Evolutionary conservation across 345 rosid species (phyloP).

Genomic region (Salix arbutifolia): DNA sequence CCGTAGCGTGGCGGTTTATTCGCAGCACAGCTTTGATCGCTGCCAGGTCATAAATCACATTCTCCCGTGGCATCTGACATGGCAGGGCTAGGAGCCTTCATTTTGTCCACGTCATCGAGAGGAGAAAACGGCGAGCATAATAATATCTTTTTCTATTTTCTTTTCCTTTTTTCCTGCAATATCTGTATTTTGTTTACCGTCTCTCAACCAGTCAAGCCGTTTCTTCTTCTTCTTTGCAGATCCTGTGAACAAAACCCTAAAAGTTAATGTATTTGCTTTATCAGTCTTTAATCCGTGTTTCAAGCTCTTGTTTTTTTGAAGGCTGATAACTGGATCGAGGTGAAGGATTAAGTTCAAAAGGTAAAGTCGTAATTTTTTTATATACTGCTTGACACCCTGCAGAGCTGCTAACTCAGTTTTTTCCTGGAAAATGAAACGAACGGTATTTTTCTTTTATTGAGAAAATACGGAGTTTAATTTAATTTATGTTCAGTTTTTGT

Average conservation of each 20-base stretch:
- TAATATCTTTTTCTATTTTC: neutral
- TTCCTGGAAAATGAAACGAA: neutral
- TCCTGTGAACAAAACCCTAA: neutral
- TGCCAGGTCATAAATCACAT: slow-evolving; percentile 3
- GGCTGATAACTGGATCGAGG: neutral
- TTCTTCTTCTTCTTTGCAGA: neutral
- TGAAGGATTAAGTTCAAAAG: neutral
- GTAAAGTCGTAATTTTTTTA: neutral
- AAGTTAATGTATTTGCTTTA: neutral
- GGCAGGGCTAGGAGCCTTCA: neutral
- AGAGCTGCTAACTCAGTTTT: neutral
- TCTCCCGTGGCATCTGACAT: slow-evolving; percentile 16
- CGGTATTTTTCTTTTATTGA: neutral
- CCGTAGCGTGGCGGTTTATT: neutral
- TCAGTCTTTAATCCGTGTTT: neutral
- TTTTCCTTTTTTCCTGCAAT: neutral
- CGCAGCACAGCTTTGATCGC: slow-evolving; percentile 33
- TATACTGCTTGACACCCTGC: neutral
- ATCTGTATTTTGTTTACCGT: neutral
- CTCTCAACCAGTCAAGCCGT: slow-evolving; percentile 27
- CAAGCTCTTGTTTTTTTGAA: neutral
- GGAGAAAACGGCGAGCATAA: neutral
- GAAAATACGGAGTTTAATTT: neutral
- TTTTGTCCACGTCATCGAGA: slow-evolving; percentile 22
- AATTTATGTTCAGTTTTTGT: neutral